A percentile compares a stretch with the other conserved stretches of the same genome.
Evolutionary conservation across 2,329 filamentous ascomycete species (phyloP).

Genomic region (Epichloe amarillans): DNA sequence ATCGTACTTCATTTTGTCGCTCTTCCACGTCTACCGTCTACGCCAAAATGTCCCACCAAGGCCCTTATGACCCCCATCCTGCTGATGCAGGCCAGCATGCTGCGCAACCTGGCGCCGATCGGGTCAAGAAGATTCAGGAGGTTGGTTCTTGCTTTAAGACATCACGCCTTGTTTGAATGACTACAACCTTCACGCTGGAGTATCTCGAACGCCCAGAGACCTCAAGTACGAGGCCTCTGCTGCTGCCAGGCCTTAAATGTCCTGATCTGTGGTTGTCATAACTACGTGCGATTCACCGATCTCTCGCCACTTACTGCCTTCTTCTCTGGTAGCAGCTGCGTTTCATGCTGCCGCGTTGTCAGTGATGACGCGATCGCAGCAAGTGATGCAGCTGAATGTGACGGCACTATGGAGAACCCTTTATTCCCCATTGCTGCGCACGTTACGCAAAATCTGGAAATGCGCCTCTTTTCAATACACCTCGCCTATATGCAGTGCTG

Average conservation of each 20-base stretch:
- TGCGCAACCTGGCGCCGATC: slow-evolving; percentile 1
- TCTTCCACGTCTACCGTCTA: background rate
- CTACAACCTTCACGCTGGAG: background rate
- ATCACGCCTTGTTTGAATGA: background rate
- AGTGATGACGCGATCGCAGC: too few relatives aligned
- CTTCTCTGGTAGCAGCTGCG: too few relatives aligned
- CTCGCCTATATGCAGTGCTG: background rate
- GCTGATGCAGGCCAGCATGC: slow-evolving; percentile 4
- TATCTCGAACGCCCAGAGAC: too few relatives aligned
- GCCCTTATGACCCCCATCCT: slow-evolving; percentile 5
- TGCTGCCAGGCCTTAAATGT: too few relatives aligned
- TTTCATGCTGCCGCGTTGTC: too few relatives aligned
- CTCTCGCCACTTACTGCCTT: too few relatives aligned
- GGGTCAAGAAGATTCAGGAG: slow-evolving; percentile 4
- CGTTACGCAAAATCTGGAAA: too few relatives aligned
- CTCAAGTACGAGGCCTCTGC: too few relatives aligned
- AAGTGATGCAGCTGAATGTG: background rate
- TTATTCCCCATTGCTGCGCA: too few relatives aligned
- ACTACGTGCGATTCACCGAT: too few relatives aligned
- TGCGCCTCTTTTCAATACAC: too few relatives aligned
- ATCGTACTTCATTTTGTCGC: background rate
- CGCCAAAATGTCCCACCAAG: slow-evolving; percentile 6
- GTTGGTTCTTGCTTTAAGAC: background rate
- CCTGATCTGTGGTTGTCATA: too few relatives aligned
- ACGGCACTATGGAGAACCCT: background rate